These are phyloP conservation scores for Medicago arabica DNA, from an alignment of 306 rosid genomes.

Conservation along the genomic window DNA sequence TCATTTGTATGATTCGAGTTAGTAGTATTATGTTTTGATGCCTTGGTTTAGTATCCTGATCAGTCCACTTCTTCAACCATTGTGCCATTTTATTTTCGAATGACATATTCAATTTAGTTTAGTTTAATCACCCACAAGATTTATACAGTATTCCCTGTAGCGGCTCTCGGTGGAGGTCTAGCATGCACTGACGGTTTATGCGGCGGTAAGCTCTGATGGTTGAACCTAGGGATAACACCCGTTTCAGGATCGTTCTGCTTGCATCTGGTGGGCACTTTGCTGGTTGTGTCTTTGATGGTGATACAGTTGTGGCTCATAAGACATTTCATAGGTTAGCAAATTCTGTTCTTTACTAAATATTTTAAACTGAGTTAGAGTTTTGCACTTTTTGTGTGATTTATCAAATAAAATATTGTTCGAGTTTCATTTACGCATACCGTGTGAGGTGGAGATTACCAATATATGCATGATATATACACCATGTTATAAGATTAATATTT, in stretches of 20 bases:
- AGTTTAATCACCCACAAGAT: too few species aligned
- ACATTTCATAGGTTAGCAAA: slow-evolving; percentile 88
- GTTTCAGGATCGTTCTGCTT: slow-evolving; percentile 78
- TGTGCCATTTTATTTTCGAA: too few species aligned
- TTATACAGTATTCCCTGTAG: too few species aligned
- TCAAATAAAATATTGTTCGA: neutral
- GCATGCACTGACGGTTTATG: too few species aligned
- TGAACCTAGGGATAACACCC: slow-evolving; percentile 75
- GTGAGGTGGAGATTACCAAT: slow-evolving; percentile 19
- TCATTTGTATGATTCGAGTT: too few species aligned
- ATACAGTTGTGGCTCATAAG: slow-evolving; percentile 79
- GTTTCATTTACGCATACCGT: slow-evolving; percentile 26
- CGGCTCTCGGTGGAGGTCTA: too few species aligned
- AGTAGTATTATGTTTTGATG: too few species aligned
- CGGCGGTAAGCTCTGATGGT: slow-evolving; percentile 52
- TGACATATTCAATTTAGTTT: too few species aligned
- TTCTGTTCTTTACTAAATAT: slow-evolving; percentile 14
- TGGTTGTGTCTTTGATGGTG: slow-evolving; percentile 91
- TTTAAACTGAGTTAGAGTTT: neutral
- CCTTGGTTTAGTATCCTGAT: too few species aligned
- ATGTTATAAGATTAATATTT: slow-evolving; percentile 4
- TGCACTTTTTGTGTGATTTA: neutral
- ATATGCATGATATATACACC: slow-evolving; percentile 6
- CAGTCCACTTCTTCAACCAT: too few species aligned
- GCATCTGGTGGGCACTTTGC: slow-evolving; percentile 97